phyloP scores from a whole-genome alignment of 106 monocot species.

The Dactylorhiza incarnata region DNA sequence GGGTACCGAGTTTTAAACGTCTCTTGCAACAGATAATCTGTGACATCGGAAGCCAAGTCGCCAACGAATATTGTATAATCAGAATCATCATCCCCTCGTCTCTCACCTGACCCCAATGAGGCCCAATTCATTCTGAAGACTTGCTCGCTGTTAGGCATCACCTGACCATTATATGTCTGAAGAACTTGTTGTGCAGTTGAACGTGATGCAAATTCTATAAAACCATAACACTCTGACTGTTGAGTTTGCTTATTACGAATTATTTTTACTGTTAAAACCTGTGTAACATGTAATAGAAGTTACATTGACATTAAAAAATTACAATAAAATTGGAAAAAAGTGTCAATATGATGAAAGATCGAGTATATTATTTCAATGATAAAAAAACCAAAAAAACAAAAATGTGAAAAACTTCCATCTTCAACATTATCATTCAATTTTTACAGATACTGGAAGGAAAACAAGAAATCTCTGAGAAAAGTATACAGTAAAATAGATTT shows the following conservation, averaged over 20 bases:
- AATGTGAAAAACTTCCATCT: neutral
- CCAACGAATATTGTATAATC: conserved; percentile 32
- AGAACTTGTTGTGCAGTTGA: conserved; percentile 56
- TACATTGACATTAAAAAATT: neutral
- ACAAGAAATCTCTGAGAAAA: neutral
- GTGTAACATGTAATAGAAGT: neutral
- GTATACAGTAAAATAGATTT: neutral
- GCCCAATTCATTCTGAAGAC: conserved; percentile 78
- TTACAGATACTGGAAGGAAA: neutral
- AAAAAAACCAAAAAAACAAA: neutral
- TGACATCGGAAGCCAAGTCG: conserved; percentile 24
- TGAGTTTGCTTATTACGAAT: conserved; percentile 68
- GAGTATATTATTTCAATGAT: neutral
- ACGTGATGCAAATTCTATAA: conserved; percentile 71
- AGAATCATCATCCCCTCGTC: conserved; percentile 25
- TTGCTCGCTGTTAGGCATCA: conserved; percentile 59
- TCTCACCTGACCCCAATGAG: conserved; percentile 36
- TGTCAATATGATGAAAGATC: neutral
- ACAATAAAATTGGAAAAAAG: neutral
- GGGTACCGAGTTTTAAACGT: conserved; percentile 16
- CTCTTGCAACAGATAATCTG: conserved; percentile 19
- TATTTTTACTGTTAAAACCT: conserved; percentile 53
- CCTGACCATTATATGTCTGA: conserved; percentile 53
- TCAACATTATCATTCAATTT: neutral
- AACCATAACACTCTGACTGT: conserved; percentile 80